Conservation (phyloP, 768 basidiomycete species). For the Termitomyces sp. region DNA sequence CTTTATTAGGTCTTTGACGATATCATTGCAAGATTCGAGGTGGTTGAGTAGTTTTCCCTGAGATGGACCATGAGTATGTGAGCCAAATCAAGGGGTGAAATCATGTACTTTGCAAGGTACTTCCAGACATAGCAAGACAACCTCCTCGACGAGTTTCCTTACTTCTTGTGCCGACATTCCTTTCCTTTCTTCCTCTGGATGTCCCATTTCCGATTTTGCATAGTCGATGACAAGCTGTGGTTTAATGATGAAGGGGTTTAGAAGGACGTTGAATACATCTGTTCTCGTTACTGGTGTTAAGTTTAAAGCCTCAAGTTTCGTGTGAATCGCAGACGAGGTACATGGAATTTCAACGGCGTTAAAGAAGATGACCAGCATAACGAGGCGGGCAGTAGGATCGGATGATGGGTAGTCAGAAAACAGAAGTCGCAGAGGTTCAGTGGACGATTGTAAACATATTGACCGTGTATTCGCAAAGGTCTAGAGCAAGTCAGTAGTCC, state of each 20-base stretch:
- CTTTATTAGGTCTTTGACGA: slow-evolving; percentile 39
- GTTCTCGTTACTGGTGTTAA: slow-evolving; percentile 52
- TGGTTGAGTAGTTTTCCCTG: slow-evolving; percentile 66
- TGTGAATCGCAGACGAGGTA: slow-evolving; percentile 31
- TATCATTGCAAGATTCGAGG: slow-evolving; percentile 46
- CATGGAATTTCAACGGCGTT: slow-evolving; percentile 34
- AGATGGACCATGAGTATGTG: background rate
- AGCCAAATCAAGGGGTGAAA: background rate
- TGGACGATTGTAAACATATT: slow-evolving; percentile 46
- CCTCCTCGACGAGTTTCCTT: slow-evolving; percentile 50
- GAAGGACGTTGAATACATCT: slow-evolving; percentile 60
- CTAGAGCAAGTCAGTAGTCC: slow-evolving; percentile 29
- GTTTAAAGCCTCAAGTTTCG: slow-evolving; percentile 52
- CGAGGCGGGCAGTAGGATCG: slow-evolving; percentile 60
- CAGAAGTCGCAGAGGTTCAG: slow-evolving; percentile 55
- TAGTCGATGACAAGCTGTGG: slow-evolving; percentile 50
- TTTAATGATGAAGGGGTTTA: slow-evolving; percentile 69
- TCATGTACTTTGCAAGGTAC: slow-evolving; percentile 53
- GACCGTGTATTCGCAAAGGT: slow-evolving; percentile 70
- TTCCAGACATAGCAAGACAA: slow-evolving; percentile 56
- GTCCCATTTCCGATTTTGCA: slow-evolving; percentile 31
- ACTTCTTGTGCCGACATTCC: slow-evolving; percentile 40
- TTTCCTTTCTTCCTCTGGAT: slow-evolving; percentile 32
- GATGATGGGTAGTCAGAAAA: slow-evolving; percentile 64
- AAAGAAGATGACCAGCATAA: slow-evolving; percentile 72